Conservation (phyloP, 192 early-diverging fungal genomes). For the Coemansia sp. region DNA sequence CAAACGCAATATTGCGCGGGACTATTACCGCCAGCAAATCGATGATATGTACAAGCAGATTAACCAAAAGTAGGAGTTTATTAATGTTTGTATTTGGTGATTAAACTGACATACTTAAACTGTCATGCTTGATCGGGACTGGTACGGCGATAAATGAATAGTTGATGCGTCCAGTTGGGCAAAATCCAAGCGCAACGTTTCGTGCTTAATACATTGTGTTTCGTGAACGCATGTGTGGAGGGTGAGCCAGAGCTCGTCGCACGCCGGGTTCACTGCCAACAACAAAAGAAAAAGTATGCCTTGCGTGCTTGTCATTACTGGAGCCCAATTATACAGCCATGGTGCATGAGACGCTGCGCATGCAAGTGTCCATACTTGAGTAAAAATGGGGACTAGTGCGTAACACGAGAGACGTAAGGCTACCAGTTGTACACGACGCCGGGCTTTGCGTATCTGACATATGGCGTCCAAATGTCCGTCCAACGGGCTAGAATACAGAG, state of each 20-base stretch:
- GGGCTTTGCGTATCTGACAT: neutral
- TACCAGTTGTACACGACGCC: neutral
- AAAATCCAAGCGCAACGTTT: slow-evolving; percentile 26
- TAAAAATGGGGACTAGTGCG: slow-evolving; percentile 12
- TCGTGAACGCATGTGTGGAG: too few relatives aligned
- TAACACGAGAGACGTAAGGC: slow-evolving; percentile 14
- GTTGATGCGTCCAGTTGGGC: slow-evolving; percentile 29
- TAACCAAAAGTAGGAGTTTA: slow-evolving; percentile 10
- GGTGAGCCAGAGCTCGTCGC: slow-evolving; percentile 9
- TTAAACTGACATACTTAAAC: slow-evolving; percentile 8
- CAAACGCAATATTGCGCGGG: slow-evolving; percentile 72
- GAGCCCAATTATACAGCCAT: slow-evolving; percentile 25
- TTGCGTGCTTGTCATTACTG: slow-evolving; percentile 14
- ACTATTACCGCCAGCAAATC: slow-evolving; percentile 59
- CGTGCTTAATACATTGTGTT: neutral
- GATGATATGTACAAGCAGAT: slow-evolving; percentile 59
- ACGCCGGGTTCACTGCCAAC: slow-evolving; percentile 11
- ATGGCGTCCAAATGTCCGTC: neutral
- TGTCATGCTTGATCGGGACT: slow-evolving; percentile 19
- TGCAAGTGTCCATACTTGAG: slow-evolving; percentile 18
- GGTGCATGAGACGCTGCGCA: slow-evolving; percentile 7
- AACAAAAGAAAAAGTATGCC: slow-evolving; percentile 26
- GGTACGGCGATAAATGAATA: slow-evolving; percentile 42
- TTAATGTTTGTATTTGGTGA: slow-evolving; percentile 1
- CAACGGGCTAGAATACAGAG: neutral